Base-by-base conservation (phyloP, 192 early-diverging fungal species). In the Rhizophagus prolifer region DNA sequence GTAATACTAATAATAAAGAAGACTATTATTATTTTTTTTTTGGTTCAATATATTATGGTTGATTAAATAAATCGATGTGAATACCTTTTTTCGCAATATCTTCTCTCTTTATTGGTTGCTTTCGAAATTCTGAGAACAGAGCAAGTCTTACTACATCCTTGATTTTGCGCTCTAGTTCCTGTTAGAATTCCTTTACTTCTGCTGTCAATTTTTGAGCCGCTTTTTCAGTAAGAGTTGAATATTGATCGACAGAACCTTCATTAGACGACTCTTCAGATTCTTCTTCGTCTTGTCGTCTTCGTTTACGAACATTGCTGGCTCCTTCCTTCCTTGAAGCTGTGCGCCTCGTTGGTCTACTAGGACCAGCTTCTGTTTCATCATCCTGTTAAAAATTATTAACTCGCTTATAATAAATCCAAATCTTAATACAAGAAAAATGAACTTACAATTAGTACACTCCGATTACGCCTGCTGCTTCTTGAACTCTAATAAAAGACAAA, bases 71-170 rank as follows among this genome's bases (percentile, higher is more conserved):
- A 10, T 47, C 4, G 58, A 30, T 23, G 21, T 34, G 9, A 10
- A 19, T 82, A 89, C 90, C 78, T 82, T 81, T 86, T 80, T 85
- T 90, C 25, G 58, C 72, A 26, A 93, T 88, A 21, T 93, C 91
- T 19, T 93, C 90, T 50, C 88, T 76, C 36, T 82, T 81, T 47
- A 93, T 77, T 2, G 84, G 64, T 46, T 79, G 47, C 26, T 84
- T 81, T 13, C 85, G 82, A 66, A 86, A 84, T 50, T 91, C 88
- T 23, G 81, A 87, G 9, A 85, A 83, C 2, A 93, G 65, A 2
- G 89, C 90, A 64, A 87, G 84, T 31, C 91, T 82, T 2, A 93
- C 90, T 2, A 88, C 47, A 63, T 87, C 88, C 64, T 91, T 91
- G 8, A 91, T 85, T 72, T 86, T 83, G 12, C 89, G 74, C 19